A percentile compares a stretch with the other conserved stretches of the same genome.
These are phyloP conservation scores for Chaetoscypha palmicola DNA, from an alignment of 2,329 filamentous ascomycete species.

Conservation along the genomic window DNA sequence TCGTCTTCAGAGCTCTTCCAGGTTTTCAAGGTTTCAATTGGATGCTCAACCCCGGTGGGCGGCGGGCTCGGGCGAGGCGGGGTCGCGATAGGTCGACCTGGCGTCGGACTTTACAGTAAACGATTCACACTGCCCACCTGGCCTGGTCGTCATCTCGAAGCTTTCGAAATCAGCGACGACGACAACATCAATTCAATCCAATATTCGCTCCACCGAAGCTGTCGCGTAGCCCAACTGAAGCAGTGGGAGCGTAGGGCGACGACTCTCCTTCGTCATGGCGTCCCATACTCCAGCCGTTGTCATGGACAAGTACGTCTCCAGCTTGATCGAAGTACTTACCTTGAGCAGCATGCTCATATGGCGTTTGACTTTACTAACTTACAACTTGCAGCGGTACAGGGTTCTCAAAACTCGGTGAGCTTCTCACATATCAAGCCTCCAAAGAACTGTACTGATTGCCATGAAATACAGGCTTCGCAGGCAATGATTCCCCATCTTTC, in stretches of 20 bases:
- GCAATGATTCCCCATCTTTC: constrained; percentile 98
- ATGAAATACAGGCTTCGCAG: constrained; percentile 71
- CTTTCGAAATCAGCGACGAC: constrained; percentile 3
- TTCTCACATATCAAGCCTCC: neutral
- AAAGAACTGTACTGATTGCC: constrained; percentile 3
- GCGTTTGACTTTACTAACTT: constrained; percentile 15
- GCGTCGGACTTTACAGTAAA: constrained; percentile 4
- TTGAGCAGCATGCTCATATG: neutral
- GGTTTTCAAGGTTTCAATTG: too few relatives aligned
- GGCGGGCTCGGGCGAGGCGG: neutral
- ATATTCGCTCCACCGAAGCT: constrained; percentile 13
- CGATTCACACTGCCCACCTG: constrained; percentile 13
- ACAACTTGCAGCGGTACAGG: constrained; percentile 76
- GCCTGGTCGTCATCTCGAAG: constrained; percentile 11
- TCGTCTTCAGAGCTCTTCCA: too few relatives aligned
- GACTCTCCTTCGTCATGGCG: constrained; percentile 60
- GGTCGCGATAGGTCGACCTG: constrained; percentile 11
- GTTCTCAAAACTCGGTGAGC: constrained; percentile 94
- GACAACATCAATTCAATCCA: constrained; percentile 10
- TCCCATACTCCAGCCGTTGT: constrained; percentile 99
- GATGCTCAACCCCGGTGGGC: too few relatives aligned
- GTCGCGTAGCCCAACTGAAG: constrained; percentile 26
- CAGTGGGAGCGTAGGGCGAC: constrained; percentile 23
- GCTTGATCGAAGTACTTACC: constrained; percentile 24
- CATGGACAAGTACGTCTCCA: constrained; percentile 95